Evolutionary conservation across 768 basidiomycete genomes (phyloP).

Genomic region (Leccinum arenicola): DNA sequence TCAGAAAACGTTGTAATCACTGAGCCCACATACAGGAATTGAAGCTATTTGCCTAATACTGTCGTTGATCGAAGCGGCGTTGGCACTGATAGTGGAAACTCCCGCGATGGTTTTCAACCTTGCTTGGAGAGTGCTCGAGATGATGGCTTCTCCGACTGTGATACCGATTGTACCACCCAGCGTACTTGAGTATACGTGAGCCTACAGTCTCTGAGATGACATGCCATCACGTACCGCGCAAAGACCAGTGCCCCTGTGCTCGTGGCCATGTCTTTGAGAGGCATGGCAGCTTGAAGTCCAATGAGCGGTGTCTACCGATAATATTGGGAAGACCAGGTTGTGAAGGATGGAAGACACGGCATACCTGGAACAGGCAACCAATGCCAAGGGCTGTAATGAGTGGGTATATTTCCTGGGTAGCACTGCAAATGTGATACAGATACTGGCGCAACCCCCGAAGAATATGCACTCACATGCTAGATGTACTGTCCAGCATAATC

Average conservation of each 20-base stretch:
- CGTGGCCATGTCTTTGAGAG: constrained; percentile 43
- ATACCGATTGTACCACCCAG: constrained; percentile 76
- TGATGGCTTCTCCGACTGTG: constrained; percentile 69
- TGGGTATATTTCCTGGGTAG: constrained; percentile 31
- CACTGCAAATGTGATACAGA: constrained; percentile 19
- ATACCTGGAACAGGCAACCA: constrained; percentile 36
- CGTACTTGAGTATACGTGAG: constrained; percentile 39
- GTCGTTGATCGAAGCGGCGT: constrained; percentile 43
- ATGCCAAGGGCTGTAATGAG: constrained; percentile 33
- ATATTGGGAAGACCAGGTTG: background rate
- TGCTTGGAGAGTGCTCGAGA: constrained; percentile 45
- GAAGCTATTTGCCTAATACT: constrained; percentile 43
- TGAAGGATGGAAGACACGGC: background rate
- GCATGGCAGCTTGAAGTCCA: constrained; percentile 45
- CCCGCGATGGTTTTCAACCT: constrained; percentile 17
- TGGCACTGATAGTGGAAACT: constrained; percentile 36
- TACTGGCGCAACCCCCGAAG: background rate
- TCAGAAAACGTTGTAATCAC: constrained; percentile 6
- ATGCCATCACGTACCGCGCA: constrained; percentile 22
- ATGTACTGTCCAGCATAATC: constrained; percentile 34
- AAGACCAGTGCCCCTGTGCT: constrained; percentile 37
- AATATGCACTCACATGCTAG: constrained; percentile 23
- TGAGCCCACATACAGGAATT: constrained; percentile 21
- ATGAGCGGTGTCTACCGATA: constrained; percentile 29
- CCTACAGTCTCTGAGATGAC: background rate